Evolutionary conservation across 2,329 filamentous ascomycete genomes (phyloP).

Genomic region (Paracoccidioides brasiliensis): DNA sequence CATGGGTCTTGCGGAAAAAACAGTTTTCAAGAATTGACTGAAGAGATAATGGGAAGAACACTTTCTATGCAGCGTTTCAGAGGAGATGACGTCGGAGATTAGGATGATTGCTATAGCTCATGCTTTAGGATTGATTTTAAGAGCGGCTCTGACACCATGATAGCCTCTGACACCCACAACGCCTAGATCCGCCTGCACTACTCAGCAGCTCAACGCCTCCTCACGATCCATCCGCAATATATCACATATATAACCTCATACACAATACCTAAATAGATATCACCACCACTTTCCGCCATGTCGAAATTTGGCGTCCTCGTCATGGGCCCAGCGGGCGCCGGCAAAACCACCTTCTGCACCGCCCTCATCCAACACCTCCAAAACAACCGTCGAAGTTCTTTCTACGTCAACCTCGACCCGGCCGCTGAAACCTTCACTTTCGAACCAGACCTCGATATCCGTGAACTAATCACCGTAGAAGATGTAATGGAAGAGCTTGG

Average conservation of each 20-base stretch:
- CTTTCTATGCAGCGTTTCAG: not conserved
- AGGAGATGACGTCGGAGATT: not conserved
- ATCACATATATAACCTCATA: not conserved
- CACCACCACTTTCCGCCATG: conserved; percentile 38
- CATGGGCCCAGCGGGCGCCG: conserved; percentile 90
- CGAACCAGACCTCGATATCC: conserved; percentile 86
- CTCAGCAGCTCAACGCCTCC: not conserved
- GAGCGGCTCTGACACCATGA: not conserved
- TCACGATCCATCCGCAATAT: not conserved
- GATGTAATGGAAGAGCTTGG: conserved; percentile 95
- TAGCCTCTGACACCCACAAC: not conserved
- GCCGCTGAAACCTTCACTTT: conserved; percentile 89
- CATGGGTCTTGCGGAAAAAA: not conserved
- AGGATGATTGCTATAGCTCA: not conserved
- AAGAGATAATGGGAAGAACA: not conserved
- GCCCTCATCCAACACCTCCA: conserved; percentile 85
- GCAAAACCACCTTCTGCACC: conserved; percentile 95
- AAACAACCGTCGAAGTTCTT: conserved; percentile 81
- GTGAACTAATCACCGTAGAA: conserved; percentile 81
- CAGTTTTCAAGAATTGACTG: no score
- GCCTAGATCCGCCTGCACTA: not conserved
- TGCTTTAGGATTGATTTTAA: not conserved
- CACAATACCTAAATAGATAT: not conserved
- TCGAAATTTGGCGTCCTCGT: conserved; percentile 91
- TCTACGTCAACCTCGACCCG: conserved; percentile 97